Percentiles rank a stretch among this genome's conserved stretches.
Conservation (phyloP, 2,329 filamentous ascomycete species). For the Fusarium buxicola region DNA sequence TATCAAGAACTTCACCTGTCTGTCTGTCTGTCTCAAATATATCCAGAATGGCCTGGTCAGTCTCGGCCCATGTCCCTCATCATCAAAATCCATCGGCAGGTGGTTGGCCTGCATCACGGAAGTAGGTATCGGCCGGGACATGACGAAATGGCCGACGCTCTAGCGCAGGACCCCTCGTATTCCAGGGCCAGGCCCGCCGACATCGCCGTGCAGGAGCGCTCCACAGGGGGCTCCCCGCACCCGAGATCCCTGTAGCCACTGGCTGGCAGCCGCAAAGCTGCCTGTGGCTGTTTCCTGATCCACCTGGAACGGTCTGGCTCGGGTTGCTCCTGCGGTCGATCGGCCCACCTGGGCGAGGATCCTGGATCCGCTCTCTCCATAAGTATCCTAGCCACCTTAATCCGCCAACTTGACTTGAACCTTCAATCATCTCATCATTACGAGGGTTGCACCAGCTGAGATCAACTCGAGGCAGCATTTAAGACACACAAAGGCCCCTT, state of each 20-base stretch:
- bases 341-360: conserved; percentile 18
- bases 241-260: conserved; percentile 34
- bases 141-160: conserved; percentile 28
- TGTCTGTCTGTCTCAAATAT: background rate
- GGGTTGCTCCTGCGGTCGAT: conserved; percentile 12
- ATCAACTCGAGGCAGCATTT: conserved; percentile 26
- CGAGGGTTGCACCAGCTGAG: conserved; percentile 24
- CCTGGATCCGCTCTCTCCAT: conserved; percentile 15
- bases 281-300: conserved; percentile 9
- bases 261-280: conserved; percentile 27
- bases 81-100: background rate
- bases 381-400: conserved; percentile 24
- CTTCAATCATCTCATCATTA: conserved; percentile 36
- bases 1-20: background rate
- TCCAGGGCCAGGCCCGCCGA: conserved; percentile 30
- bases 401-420: conserved; percentile 18
- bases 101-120: conserved; percentile 11
- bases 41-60: conserved; percentile 5
- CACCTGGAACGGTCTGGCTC: conserved; percentile 6
- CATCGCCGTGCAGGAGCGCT: conserved; percentile 24
- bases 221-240: conserved; percentile 39
- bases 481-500: conserved; percentile 23
- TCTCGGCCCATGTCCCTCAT: conserved; percentile 1
- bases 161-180: conserved; percentile 37
- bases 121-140: conserved; percentile 21